Percentiles rank a stretch among this genome's conserved stretches.
Conservation (phyloP, 768 basidiomycete genomes). For the Pholiota microspora region DNA sequence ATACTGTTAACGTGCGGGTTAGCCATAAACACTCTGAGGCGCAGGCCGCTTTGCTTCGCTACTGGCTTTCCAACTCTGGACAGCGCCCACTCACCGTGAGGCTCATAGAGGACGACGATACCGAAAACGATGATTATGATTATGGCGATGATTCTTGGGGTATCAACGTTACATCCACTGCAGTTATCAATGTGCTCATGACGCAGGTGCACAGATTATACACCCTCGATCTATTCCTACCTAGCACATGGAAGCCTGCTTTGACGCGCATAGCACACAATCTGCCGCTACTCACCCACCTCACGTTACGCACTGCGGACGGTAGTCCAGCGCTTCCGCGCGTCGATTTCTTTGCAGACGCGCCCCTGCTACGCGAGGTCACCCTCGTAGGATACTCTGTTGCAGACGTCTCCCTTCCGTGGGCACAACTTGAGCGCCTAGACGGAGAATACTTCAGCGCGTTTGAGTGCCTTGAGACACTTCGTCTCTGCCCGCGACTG, state of each 20-base stretch:
- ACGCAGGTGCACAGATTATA: constrained; percentile 19
- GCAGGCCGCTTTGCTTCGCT: constrained; percentile 17
- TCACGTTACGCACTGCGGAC: constrained; percentile 18
- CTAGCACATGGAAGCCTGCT: constrained; percentile 13
- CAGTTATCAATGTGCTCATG: constrained; percentile 16
- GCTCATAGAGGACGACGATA: constrained; percentile 17
- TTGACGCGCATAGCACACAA: constrained; percentile 10
- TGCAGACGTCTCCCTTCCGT: constrained; percentile 18
- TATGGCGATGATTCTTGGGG: constrained; percentile 15
- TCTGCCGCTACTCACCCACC: constrained; percentile 17
- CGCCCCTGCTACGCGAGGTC: constrained; percentile 17
- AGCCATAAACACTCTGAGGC: constrained; percentile 12
- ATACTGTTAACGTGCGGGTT: constrained; percentile 13
- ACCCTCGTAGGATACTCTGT: constrained; percentile 18
- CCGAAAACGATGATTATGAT: constrained; percentile 11
- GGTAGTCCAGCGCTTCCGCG: constrained; percentile 14
- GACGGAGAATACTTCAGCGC: constrained; percentile 18
- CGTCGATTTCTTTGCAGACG: constrained; percentile 13
- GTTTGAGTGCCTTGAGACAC: constrained; percentile 18
- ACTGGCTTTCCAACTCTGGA: constrained; percentile 19
- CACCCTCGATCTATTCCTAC: constrained; percentile 20
- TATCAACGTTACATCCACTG: constrained; percentile 14
- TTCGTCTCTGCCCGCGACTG: constrained; percentile 14
- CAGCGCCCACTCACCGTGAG: constrained; percentile 16
- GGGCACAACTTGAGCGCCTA: constrained; percentile 16